Conservation (phyloP, 2,329 filamentous ascomycete species). For the Xenoacremonium recifei region DNA sequence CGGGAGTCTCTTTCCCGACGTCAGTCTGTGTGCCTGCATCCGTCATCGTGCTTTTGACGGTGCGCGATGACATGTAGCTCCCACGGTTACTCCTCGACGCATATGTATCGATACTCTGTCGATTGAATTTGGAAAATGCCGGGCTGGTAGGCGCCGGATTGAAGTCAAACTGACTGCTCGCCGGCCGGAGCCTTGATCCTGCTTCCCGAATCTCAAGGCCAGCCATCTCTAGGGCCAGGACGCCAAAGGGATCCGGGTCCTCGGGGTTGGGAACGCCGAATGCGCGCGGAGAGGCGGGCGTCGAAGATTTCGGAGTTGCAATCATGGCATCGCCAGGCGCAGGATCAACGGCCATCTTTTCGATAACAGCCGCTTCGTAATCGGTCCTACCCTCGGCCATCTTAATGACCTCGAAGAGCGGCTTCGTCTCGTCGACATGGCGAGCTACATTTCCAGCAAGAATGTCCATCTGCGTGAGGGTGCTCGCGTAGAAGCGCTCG, state of each 20-base stretch:
- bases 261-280: constrained; percentile 79
- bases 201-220: constrained; percentile 89
- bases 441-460: constrained; percentile 56
- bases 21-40: constrained; percentile 66
- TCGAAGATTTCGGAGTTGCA: constrained; percentile 41
- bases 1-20: constrained; percentile 49
- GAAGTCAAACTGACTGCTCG: constrained; percentile 81
- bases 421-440: constrained; percentile 51
- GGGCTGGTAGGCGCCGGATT: constrained; percentile 75
- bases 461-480: constrained; percentile 54
- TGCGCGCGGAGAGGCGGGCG: constrained; percentile 37
- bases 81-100: constrained; percentile 61
- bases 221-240: constrained; percentile 85
- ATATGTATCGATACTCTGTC: constrained; percentile 69
- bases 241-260: constrained; percentile 90
- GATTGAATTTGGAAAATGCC: constrained; percentile 54
- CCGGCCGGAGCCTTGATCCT: constrained; percentile 66
- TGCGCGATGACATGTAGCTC: constrained; percentile 73
- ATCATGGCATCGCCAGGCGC: constrained; percentile 73
- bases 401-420: constrained; percentile 80
- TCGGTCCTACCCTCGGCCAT: constrained; percentile 81
- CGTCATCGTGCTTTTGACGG: constrained; percentile 69
- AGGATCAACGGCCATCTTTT: constrained; percentile 60
- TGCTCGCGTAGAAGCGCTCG: constrained; percentile 54
- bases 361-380: constrained; percentile 67